Conservation (phyloP, 1,284 basidiomycete genomes). For the Apiotrichum porosum region DNA sequence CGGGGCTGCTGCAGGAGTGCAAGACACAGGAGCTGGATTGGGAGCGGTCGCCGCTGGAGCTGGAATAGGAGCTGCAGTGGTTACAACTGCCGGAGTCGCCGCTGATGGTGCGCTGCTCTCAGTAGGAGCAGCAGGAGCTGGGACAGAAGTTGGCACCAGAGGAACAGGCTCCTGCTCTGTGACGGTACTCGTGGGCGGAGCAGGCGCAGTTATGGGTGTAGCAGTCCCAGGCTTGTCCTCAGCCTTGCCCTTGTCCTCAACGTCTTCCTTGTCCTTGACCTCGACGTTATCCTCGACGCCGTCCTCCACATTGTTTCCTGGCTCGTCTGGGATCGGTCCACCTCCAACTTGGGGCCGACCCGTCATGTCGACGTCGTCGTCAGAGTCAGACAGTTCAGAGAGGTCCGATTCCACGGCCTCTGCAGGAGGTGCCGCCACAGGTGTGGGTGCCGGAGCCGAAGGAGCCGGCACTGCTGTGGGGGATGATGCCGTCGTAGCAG, state of each 20-base stretch:
- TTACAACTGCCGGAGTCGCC: too few relatives aligned
- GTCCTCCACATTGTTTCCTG: too few relatives aligned
- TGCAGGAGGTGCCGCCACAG: background rate
- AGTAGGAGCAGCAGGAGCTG: too few relatives aligned
- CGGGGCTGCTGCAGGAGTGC: background rate
- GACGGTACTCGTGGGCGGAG: too few relatives aligned
- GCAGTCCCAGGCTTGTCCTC: too few relatives aligned
- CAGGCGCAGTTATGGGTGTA: too few relatives aligned
- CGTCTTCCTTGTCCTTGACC: too few relatives aligned
- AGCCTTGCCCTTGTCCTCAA: too few relatives aligned
- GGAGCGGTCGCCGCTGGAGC: background rate
- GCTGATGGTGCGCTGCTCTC: too few relatives aligned
- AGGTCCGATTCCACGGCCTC: constrained; percentile 3
- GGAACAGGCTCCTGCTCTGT: too few relatives aligned
- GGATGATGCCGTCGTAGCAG: background rate
- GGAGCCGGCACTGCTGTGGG: background rate
- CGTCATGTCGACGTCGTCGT: constrained; percentile 32
- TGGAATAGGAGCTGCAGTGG: background rate
- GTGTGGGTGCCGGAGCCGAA: background rate
- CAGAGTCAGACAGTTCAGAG: constrained; percentile 16
- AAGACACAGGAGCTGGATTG: background rate
- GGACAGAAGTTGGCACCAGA: too few relatives aligned
- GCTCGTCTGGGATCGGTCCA: constrained; percentile 17
- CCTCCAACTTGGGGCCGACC: constrained; percentile 38
- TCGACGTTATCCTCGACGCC: too few relatives aligned